Percentiles rank a stretch among this genome's conserved stretches.
Conservation (phyloP, 2,329 filamentous ascomycete genomes). For the Fusarium miscanthi region DNA sequence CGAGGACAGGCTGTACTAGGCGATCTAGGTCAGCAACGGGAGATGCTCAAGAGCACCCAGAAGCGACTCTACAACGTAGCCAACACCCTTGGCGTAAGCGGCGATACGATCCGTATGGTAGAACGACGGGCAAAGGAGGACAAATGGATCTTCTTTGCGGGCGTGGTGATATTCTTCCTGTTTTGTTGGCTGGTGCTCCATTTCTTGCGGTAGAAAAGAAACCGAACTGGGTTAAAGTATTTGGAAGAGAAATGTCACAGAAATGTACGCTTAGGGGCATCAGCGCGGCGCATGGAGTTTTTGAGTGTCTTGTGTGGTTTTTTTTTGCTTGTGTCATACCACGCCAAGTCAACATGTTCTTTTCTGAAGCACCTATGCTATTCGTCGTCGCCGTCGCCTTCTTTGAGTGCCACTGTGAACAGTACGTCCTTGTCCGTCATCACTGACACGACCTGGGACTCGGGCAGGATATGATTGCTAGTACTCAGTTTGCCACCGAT, state of each 20-base stretch:
- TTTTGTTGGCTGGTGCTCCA: conserved; percentile 95
- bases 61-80: conserved; percentile 90
- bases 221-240: neutral
- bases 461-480: conserved; percentile 78
- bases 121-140: conserved; percentile 92
- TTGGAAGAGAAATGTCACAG: conserved; percentile 12
- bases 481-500: conserved; percentile 81
- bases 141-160: conserved; percentile 96
- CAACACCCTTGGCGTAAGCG: conserved; percentile 91
- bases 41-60: conserved; percentile 96
- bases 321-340: conserved; percentile 30
- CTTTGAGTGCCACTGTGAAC: conserved; percentile 76
- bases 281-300: conserved; percentile 47
- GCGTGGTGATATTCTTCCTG: conserved; percentile 84
- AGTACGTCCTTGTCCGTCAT: conserved; percentile 73
- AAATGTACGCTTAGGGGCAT: conserved; percentile 33
- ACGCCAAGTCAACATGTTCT: conserved; percentile 9
- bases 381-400: conserved; percentile 51
- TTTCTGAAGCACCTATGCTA: conserved; percentile 16
- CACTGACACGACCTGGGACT: conserved; percentile 70
- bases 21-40: conserved; percentile 88
- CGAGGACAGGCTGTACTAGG: conserved; percentile 89
- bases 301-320: conserved; percentile 24
- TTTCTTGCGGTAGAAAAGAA: conserved; percentile 68
- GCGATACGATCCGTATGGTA: conserved; percentile 97